phyloP scores from a whole-genome alignment of 768 basidiomycete species.

The Cubamyces lactineus region DNA sequence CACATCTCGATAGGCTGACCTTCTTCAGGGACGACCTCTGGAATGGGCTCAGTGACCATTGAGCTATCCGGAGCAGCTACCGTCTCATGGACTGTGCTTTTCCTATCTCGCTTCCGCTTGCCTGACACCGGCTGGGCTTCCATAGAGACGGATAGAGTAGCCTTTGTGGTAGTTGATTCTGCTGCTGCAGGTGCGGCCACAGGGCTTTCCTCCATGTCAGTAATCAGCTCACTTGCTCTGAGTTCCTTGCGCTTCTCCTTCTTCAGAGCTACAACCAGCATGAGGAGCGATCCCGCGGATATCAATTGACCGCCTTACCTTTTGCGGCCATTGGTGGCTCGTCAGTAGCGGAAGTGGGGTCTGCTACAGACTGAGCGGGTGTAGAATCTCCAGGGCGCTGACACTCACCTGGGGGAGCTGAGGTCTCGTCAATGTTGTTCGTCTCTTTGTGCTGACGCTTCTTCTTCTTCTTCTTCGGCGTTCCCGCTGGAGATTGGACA shows the following conservation, averaged over 20 bases:
- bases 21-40: neutral
- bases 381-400: neutral
- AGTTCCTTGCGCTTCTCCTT: slow-evolving; percentile 15
- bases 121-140: neutral
- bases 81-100: no score
- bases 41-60: no score
- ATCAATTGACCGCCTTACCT: neutral
- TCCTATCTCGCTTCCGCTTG: no score
- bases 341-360: neutral
- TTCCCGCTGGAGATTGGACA: neutral
- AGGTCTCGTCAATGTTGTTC: neutral
- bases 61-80: no score
- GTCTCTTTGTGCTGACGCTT: neutral
- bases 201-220: neutral
- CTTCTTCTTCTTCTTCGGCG: neutral
- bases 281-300: neutral
- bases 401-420: neutral
- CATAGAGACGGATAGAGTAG: neutral
- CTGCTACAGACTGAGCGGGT: neutral
- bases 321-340: neutral
- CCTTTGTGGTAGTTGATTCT: neutral
- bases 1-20: neutral
- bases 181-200: neutral
- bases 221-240: neutral
- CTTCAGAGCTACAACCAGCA: neutral